Evolutionary conservation across 2,329 filamentous ascomycete genomes (phyloP).

Genomic region (Colletotrichum gloeosporioides): DNA sequence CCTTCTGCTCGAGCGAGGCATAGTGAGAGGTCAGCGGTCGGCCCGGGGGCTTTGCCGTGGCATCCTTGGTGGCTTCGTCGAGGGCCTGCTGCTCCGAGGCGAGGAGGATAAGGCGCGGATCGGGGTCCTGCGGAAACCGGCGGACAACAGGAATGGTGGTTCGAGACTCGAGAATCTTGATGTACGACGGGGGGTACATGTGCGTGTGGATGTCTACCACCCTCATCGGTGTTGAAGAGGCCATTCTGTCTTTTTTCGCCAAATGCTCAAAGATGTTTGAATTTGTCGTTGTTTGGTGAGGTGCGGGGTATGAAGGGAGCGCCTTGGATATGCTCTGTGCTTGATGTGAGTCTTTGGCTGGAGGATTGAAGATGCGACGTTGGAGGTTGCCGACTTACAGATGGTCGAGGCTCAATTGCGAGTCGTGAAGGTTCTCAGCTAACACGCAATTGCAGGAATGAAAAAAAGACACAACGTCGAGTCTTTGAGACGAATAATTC

Average conservation of each 20-base stretch:
- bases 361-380: not conserved
- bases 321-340: not conserved
- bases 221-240: constrained; percentile 34
- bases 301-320: not conserved
- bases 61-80: constrained; percentile 57
- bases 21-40: constrained; percentile 86
- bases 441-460: not conserved
- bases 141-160: constrained; percentile 73
- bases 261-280: not conserved
- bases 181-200: constrained; percentile 71
- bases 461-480: not conserved
- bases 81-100: constrained; percentile 52
- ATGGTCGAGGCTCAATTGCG: not conserved
- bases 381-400: not conserved
- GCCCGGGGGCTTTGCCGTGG: constrained; percentile 67
- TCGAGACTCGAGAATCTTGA: constrained; percentile 64
- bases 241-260: constrained; percentile 31
- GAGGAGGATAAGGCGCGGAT: constrained; percentile 71
- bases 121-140: constrained; percentile 60
- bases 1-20: constrained; percentile 78
- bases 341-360: not conserved
- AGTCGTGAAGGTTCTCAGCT: not conserved
- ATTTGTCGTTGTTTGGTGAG: not conserved
- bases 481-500: not conserved
- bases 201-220: constrained; percentile 74